Conservation (phyloP, 202 grass and related monocot species). For the Bolboschoenoplectus hybrid region DNA sequence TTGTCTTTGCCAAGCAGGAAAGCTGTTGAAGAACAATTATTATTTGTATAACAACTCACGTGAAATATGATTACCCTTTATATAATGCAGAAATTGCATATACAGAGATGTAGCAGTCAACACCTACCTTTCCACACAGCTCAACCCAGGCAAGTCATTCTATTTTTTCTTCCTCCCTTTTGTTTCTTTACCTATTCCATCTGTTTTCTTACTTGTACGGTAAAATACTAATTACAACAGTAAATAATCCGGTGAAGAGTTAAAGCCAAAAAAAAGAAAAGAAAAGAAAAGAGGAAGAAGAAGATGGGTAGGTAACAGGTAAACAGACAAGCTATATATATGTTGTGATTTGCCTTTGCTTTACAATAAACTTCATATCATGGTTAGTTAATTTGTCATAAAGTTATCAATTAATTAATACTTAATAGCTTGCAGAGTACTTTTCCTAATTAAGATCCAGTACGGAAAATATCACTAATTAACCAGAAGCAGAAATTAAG, state of each 20-base stretch:
- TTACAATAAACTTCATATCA: not conserved
- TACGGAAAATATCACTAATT: not conserved
- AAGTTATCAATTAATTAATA: not conserved
- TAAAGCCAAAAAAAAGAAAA: not conserved
- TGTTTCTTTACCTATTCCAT: no score
- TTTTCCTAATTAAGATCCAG: no score
- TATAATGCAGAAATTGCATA: not conserved
- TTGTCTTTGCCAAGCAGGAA: not conserved
- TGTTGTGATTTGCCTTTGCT: not conserved
- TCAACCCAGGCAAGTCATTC: not conserved
- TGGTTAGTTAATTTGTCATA: not conserved
- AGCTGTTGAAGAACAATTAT: not conserved
- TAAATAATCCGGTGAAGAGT: not conserved
- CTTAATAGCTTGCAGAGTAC: not conserved
- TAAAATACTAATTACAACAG: not conserved
- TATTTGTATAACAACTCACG: not conserved
- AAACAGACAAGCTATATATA: not conserved
- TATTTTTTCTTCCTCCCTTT: not conserved
- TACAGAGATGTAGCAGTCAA: not conserved
- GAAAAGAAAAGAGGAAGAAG: not conserved
- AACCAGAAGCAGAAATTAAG: not conserved
- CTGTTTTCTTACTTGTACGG: not conserved
- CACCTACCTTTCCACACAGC: not conserved
- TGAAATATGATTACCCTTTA: not conserved
- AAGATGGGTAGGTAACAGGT: not conserved